A percentile compares a stretch with the other conserved stretches of the same genome.
Evolutionary conservation across 495 filamentous ascomycete genomes (phyloP).

Genomic region (Xylaria nigripes): DNA sequence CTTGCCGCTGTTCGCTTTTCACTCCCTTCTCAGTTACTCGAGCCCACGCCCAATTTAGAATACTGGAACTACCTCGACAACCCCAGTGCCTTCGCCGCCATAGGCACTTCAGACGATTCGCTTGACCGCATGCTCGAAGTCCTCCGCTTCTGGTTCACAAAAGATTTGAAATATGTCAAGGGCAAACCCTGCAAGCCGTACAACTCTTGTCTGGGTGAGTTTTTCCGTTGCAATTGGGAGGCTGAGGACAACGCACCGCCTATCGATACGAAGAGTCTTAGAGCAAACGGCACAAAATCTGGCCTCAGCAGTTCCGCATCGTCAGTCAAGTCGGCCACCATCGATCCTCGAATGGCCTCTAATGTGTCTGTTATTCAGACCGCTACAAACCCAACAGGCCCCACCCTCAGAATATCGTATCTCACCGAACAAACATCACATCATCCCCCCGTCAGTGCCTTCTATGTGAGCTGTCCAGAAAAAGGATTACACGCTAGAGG

Average conservation of each 20-base stretch:
- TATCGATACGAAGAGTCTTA: slow-evolving; percentile 35
- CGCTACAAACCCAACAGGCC: slow-evolving; percentile 35
- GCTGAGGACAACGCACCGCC: slow-evolving; percentile 58
- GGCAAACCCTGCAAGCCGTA: slow-evolving; percentile 98
- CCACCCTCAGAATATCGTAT: slow-evolving; percentile 71
- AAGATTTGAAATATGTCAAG: slow-evolving; percentile 98
- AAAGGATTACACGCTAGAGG: slow-evolving; percentile 83
- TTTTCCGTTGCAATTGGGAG: slow-evolving; percentile 96
- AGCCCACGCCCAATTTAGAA: slow-evolving; percentile 92
- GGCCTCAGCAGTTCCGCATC: slow-evolving; percentile 38
- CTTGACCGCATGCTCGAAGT: slow-evolving; percentile 90
- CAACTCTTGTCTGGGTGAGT: slow-evolving; percentile 95
- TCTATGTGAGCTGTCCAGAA: slow-evolving; percentile 86
- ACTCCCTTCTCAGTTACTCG: slow-evolving; percentile 86
- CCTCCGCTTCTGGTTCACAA: slow-evolving; percentile 96
- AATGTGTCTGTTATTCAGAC: slow-evolving; percentile 38
- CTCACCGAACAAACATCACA: slow-evolving; percentile 98
- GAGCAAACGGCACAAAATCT: slow-evolving; percentile 17
- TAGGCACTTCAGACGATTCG: slow-evolving; percentile 86
- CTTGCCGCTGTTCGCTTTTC: slow-evolving; percentile 95
- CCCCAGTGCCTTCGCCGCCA: slow-evolving; percentile 90
- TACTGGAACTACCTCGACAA: slow-evolving; percentile 98
- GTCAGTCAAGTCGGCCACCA: slow-evolving; percentile 41
- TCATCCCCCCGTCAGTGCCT: slow-evolving; percentile 94
- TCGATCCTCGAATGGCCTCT: slow-evolving; percentile 30